A percentile compares a stretch with the other conserved stretches of the same genome.
Evolutionary conservation across 2,329 filamentous ascomycete species (phyloP).

Genomic region (Alternaria sp.): DNA sequence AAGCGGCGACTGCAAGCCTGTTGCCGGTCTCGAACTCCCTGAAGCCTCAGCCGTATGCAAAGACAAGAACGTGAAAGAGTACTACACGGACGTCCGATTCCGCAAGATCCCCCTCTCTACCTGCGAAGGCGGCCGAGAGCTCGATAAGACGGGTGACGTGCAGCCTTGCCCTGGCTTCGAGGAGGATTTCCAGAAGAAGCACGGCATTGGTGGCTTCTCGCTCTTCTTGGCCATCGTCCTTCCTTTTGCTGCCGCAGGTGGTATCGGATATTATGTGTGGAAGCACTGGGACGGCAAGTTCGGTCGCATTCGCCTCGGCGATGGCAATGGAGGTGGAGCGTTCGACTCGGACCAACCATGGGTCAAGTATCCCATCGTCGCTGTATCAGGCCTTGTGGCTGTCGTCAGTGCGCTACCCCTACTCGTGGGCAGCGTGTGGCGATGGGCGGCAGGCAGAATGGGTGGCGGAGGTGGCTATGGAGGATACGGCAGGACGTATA

Average conservation of each 20-base stretch:
- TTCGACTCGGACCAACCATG: constrained; percentile 73
- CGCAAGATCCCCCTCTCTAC: constrained; percentile 89
- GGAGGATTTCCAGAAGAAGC: constrained; percentile 77
- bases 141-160: constrained; percentile 69
- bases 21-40: constrained; percentile 71
- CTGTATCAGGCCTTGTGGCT: constrained; percentile 61
- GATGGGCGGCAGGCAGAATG: constrained; percentile 60
- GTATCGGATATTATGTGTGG: constrained; percentile 83
- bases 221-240: constrained; percentile 86
- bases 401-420: constrained; percentile 66
- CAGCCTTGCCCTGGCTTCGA: constrained; percentile 79
- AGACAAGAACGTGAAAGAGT: constrained; percentile 74
- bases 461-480: constrained; percentile 53
- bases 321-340: constrained; percentile 48
- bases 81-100: constrained; percentile 85
- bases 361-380: constrained; percentile 74
- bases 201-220: constrained; percentile 71
- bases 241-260: constrained; percentile 73
- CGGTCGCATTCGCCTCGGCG: constrained; percentile 86
- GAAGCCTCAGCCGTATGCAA: constrained; percentile 66
- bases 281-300: constrained; percentile 87
- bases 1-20: constrained; percentile 78
- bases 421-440: constrained; percentile 74
- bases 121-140: constrained; percentile 75
- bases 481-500: constrained; percentile 66